phyloP scores from a whole-genome alignment of 108 stramenopile genomes.

The Skeletonema costatum region DNA sequence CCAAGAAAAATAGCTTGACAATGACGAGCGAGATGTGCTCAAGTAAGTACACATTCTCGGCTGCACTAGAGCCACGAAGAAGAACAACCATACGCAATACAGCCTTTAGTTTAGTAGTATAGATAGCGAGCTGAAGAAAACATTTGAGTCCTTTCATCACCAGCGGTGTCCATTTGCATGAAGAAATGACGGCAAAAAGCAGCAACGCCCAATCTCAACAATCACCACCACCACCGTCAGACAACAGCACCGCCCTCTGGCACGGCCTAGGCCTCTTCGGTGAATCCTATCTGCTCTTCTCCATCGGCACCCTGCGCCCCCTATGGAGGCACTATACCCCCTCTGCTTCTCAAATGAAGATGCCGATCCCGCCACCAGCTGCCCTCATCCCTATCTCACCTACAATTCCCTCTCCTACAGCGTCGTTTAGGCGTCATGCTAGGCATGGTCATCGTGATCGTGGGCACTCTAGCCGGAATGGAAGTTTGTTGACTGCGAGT shows the following conservation, averaged over 20 bases:
- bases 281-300: constrained; percentile 80
- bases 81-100: no score
- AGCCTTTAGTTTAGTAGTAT: no score
- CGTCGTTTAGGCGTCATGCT: constrained; percentile 69
- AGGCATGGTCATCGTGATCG: constrained; percentile 65
- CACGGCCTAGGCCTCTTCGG: constrained; percentile 83
- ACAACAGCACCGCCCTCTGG: constrained; percentile 32
- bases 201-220: no score
- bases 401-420: constrained; percentile 55
- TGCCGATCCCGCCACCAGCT: neutral
- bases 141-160: no score
- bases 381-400: constrained; percentile 25
- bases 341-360: constrained; percentile 33
- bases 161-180: no score
- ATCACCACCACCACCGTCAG: neutral
- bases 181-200: no score
- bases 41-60: no score
- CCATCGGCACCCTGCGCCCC: constrained; percentile 69
- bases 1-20: no score
- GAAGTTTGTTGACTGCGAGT: constrained; percentile 61
- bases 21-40: no score
- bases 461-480: constrained; percentile 59
- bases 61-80: no score
- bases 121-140: no score
- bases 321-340: constrained; percentile 61